A percentile compares a stretch with the other conserved stretches of the same genome.
phyloP scores from a whole-genome alignment of 2,329 filamentous ascomycete genomes.

The Microsporum ferrugineum region DNA sequence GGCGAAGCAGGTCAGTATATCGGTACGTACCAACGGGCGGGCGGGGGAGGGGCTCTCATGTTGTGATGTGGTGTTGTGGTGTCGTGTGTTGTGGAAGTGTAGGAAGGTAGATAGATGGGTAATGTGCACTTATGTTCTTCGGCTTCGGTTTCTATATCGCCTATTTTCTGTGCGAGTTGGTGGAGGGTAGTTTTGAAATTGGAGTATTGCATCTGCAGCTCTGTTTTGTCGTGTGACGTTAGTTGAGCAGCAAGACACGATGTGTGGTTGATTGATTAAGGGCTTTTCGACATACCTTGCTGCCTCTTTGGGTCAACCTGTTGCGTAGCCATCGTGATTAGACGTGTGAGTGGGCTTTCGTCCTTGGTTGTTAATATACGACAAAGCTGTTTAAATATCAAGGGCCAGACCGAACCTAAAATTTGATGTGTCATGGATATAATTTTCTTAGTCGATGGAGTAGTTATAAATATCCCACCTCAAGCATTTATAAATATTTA shows the following conservation, averaged over 20 bases:
- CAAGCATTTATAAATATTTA: too few relatives aligned
- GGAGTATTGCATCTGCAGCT: conserved; percentile 40
- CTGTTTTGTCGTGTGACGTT: conserved; percentile 17
- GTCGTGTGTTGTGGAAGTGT: not conserved
- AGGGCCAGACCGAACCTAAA: not conserved
- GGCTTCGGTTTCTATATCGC: conserved; percentile 90
- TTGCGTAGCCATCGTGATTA: conserved; percentile 27
- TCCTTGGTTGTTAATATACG: too few relatives aligned
- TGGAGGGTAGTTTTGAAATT: conserved; percentile 62
- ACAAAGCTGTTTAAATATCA: not conserved
- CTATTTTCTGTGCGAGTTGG: conserved; percentile 89
- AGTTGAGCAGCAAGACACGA: not conserved
- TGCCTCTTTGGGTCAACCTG: conserved; percentile 35
- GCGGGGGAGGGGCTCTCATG: not conserved
- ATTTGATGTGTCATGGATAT: not conserved
- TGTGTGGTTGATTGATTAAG: not conserved
- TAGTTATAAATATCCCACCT: too few relatives aligned
- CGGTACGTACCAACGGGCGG: not conserved
- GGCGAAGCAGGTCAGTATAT: not conserved
- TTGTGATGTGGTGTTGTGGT: not conserved
- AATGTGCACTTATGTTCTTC: conserved; percentile 87
- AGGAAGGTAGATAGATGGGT: not conserved
- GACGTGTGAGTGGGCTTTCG: too few relatives aligned
- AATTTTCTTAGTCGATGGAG: not conserved
- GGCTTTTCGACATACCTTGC: conserved; percentile 29